Conservation (phyloP, 2,329 filamentous ascomycete genomes). For the Exophiala alcalophila region DNA sequence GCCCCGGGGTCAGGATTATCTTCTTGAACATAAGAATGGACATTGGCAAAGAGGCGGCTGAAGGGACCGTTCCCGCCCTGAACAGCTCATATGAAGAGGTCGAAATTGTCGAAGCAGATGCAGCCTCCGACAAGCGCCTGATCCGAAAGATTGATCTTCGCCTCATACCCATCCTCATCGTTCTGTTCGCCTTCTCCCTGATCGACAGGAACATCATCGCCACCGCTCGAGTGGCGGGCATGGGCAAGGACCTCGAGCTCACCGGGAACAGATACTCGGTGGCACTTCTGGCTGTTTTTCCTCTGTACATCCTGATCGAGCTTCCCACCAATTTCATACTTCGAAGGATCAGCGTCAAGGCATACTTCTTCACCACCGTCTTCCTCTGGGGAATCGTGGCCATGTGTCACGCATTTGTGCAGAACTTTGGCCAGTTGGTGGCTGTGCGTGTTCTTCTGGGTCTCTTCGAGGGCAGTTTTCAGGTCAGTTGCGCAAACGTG, state of each 20-base stretch:
- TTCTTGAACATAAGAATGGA: slow-evolving; percentile 1
- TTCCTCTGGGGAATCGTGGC: slow-evolving; percentile 43
- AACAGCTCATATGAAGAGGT: neutral
- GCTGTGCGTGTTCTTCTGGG: slow-evolving; percentile 50
- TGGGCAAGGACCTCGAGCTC: slow-evolving; percentile 35
- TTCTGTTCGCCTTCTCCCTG: slow-evolving; percentile 56
- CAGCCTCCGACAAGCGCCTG: slow-evolving; percentile 45
- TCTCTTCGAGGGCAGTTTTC: slow-evolving; percentile 53
- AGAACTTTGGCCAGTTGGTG: slow-evolving; percentile 28
- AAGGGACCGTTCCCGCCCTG: neutral
- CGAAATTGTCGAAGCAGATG: neutral
- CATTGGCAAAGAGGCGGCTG: neutral
- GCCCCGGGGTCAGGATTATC: too few relatives aligned
- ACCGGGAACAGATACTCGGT: slow-evolving; percentile 41
- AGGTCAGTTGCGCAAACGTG: neutral
- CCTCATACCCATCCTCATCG: slow-evolving; percentile 64
- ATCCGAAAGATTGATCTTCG: slow-evolving; percentile 69
- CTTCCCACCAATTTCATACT: slow-evolving; percentile 66
- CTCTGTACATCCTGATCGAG: slow-evolving; percentile 68
- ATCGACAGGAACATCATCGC: slow-evolving; percentile 9
- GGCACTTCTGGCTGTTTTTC: slow-evolving; percentile 68
- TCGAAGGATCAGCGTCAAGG: slow-evolving; percentile 56
- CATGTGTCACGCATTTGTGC: slow-evolving; percentile 32
- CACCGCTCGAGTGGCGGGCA: slow-evolving; percentile 53
- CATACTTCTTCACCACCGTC: slow-evolving; percentile 33